phyloP scores from a whole-genome alignment of 371 early-diverging fungal species.

The Syncephalis plumigaleata region DNA sequence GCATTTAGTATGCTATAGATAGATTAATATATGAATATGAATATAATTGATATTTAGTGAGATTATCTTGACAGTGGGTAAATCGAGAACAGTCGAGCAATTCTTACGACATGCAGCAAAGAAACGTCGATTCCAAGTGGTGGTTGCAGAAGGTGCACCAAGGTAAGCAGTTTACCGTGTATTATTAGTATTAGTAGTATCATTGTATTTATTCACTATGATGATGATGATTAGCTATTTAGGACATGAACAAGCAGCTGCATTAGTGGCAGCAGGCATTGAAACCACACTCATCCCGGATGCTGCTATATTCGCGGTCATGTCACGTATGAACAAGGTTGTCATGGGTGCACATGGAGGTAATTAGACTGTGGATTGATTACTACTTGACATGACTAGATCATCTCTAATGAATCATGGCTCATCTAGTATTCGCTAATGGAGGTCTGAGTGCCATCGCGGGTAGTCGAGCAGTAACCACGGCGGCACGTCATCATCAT shows the following conservation, averaged over 20 bases:
- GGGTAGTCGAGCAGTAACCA: constrained; percentile 70
- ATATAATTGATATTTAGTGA: constrained; percentile 43
- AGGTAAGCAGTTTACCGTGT: constrained; percentile 23
- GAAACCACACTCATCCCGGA: constrained; percentile 86
- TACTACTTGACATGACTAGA: no score
- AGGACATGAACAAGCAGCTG: constrained; percentile 72
- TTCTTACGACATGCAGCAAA: constrained; percentile 77
- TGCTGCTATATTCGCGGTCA: constrained; percentile 86
- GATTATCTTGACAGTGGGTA: constrained; percentile 85
- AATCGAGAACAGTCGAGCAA: constrained; percentile 66
- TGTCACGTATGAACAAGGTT: constrained; percentile 95
- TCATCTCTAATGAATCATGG: no score
- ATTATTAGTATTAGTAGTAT: not conserved
- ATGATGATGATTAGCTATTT: constrained; percentile 22
- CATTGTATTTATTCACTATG: no score
- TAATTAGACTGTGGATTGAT: constrained; percentile 9
- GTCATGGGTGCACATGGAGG: constrained; percentile 85
- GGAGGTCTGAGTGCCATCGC: constrained; percentile 76
- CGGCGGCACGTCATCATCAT: constrained; percentile 82
- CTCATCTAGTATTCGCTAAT: constrained; percentile 72
- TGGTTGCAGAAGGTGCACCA: constrained; percentile 85
- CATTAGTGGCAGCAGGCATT: constrained; percentile 62
- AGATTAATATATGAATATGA: not conserved
- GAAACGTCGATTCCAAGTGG: constrained; percentile 79
- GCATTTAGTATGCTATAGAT: not conserved